Conservation (phyloP, 2,329 filamentous ascomycete species). For the Cladosporium austrohemisphaericum region DNA sequence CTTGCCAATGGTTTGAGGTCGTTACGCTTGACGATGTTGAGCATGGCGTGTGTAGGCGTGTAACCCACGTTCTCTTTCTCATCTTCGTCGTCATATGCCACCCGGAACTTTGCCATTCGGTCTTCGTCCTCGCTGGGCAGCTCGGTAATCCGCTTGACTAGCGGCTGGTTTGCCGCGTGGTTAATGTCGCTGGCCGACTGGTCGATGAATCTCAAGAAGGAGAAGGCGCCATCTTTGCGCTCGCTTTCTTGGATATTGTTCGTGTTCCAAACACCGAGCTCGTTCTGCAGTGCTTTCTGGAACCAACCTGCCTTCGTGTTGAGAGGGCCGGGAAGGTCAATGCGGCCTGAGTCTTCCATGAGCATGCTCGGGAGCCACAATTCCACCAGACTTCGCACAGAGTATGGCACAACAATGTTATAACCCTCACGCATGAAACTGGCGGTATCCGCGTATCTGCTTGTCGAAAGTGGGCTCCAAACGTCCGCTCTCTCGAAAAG, state of each 20-base stretch:
- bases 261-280: slow-evolving; percentile 88
- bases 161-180: slow-evolving; percentile 61
- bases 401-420: slow-evolving; percentile 78
- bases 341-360: slow-evolving; percentile 73
- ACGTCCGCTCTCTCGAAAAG: slow-evolving; percentile 94
- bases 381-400: slow-evolving; percentile 78
- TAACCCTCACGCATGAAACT: slow-evolving; percentile 89
- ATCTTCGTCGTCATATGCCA: slow-evolving; percentile 63
- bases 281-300: slow-evolving; percentile 68
- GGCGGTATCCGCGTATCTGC: slow-evolving; percentile 89
- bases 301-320: slow-evolving; percentile 77
- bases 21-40: slow-evolving; percentile 72
- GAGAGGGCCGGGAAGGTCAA: slow-evolving; percentile 68
- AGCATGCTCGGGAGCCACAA: slow-evolving; percentile 77
- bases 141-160: slow-evolving; percentile 71
- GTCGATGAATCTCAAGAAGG: slow-evolving; percentile 85
- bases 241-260: slow-evolving; percentile 68
- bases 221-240: slow-evolving; percentile 65
- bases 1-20: slow-evolving; percentile 65
- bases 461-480: slow-evolving; percentile 75
- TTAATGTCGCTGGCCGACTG: slow-evolving; percentile 70
- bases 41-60: slow-evolving; percentile 70
- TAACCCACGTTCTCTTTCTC: slow-evolving; percentile 51
- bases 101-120: slow-evolving; percentile 59
- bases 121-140: slow-evolving; percentile 50